Base-by-base conservation (phyloP, 805 yeast species). In the Candida ovalis region DNA sequence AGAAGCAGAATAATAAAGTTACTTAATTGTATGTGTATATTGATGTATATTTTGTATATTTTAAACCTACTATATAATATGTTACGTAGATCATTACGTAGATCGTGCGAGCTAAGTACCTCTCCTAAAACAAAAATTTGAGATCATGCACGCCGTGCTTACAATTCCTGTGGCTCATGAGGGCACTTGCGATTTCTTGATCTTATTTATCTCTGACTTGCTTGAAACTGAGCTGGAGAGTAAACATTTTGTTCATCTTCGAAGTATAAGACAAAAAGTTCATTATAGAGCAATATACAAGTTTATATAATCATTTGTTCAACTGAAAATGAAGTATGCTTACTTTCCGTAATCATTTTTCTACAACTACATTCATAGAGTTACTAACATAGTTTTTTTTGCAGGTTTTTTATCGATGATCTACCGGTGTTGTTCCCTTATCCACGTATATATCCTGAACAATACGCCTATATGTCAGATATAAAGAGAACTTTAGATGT, bases 361-460 rank as follows among this genome's bases (percentile, higher is more conserved):
- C 6, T 45, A 18, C 10, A 15, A n/a, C 10, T 15, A n/a, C 4
- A 15, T 33, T 30, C 17, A 18, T 43, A n/a, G 2, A 36, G 6
- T 18, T 53, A 46, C 56, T 56, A 50, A 53, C 53, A 38, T n/a
- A 39, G 17, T n/a, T 9, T 15, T 13, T 32, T 7, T 18, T 32
- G 18, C 4, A 89, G 88, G 72, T 94, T 94, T 73, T 87, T 68
- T 66, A 94, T 94, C 52, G 99, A 92, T 72, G 99, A 94, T 68
- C 72, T 94, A 52, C 98, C 98, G 19, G 96, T 94, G 30, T 75
- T 89, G 46, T 94, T 94, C 66, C 99, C 99, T 15, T 94, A 94
- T 66, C 98, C 98, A 2, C 78, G 88, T 61, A 92, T 94, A 47
- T 94, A 94, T 64, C 99, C 99, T 2, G 99, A 94, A 69, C 99